These are phyloP conservation scores for Rachicladosporium sp. DNA, from an alignment of 2,329 filamentous ascomycete genomes.

Conservation along the genomic window DNA sequence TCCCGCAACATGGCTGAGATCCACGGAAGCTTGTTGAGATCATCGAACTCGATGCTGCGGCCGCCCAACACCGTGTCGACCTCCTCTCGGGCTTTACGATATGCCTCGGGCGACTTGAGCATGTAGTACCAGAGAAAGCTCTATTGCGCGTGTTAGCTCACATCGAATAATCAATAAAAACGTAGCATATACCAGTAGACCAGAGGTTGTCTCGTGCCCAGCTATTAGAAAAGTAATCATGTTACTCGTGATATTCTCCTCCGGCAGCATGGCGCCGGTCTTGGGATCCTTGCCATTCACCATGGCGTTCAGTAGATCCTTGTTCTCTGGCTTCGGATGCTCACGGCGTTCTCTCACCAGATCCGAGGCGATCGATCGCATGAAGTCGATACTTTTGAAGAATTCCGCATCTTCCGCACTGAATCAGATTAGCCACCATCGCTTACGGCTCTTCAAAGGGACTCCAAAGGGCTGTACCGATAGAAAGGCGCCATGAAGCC, in stretches of 20 bases:
- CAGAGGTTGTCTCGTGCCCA: constrained; percentile 11
- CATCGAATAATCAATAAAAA: too few relatives aligned
- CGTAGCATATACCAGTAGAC: not conserved
- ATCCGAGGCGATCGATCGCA: constrained; percentile 7
- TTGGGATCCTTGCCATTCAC: constrained; percentile 48
- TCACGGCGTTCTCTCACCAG: constrained; percentile 6
- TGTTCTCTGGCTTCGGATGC: constrained; percentile 6
- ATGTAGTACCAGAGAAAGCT: constrained; percentile 40
- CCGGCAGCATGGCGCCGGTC: constrained; percentile 45
- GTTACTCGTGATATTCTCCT: constrained; percentile 53
- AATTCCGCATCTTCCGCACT: constrained; percentile 1
- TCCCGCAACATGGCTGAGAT: constrained; percentile 44
- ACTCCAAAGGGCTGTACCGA: constrained; percentile 18
- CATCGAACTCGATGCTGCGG: constrained; percentile 33
- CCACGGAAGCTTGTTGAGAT: constrained; percentile 42
- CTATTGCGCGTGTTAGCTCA: constrained; percentile 1
- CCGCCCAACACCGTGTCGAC: constrained; percentile 41
- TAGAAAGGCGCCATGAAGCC: constrained; percentile 30
- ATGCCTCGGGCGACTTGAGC: constrained; percentile 37
- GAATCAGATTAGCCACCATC: not conserved
- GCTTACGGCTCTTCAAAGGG: not conserved
- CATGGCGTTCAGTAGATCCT: constrained; percentile 50
- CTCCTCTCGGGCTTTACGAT: constrained; percentile 41
- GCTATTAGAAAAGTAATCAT: constrained; percentile 55
- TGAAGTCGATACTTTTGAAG: constrained; percentile 4